Percentiles rank a stretch among this genome's conserved stretches.
These are phyloP conservation scores for Neonectria coccinea DNA, from an alignment of 2,329 filamentous ascomycete species.

Conservation along the genomic window DNA sequence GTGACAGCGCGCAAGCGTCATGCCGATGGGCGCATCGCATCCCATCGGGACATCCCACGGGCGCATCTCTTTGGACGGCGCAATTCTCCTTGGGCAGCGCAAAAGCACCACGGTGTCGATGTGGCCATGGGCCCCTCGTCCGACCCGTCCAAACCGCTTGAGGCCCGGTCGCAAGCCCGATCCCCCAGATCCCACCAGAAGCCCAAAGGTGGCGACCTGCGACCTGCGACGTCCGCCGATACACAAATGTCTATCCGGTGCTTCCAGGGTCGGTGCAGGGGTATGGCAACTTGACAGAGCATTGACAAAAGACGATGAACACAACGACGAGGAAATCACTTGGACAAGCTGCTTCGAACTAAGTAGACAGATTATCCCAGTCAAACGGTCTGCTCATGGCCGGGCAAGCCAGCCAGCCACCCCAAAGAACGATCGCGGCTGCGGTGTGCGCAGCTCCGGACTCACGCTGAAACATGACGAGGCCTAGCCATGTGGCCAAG, in stretches of 20 bases:
- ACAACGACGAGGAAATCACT: conserved; percentile 10
- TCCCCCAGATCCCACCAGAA: not conserved
- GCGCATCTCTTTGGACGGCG: conserved; percentile 31
- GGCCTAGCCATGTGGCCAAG: conserved; percentile 40
- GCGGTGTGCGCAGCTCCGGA: conserved; percentile 37
- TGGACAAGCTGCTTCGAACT: conserved; percentile 18
- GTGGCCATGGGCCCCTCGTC: conserved; percentile 11
- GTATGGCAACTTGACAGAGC: conserved; percentile 25
- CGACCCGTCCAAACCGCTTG: conserved; percentile 9
- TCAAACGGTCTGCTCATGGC: conserved; percentile 27
- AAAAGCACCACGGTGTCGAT: conserved; percentile 17
- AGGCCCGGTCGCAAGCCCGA: conserved; percentile 15
- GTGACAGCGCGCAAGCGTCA: conserved; percentile 48
- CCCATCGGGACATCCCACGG: conserved; percentile 39
- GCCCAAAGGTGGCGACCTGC: conserved; percentile 31
- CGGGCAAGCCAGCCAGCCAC: conserved; percentile 15
- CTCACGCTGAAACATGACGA: conserved; percentile 47
- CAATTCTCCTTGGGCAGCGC: conserved; percentile 33
- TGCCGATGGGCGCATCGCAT: conserved; percentile 46
- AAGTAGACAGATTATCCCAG: conserved; percentile 10
- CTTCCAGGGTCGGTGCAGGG: conserved; percentile 37
- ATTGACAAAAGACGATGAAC: conserved; percentile 14
- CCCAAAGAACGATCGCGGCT: conserved; percentile 18
- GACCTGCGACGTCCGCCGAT: conserved; percentile 40
- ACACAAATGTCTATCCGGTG: conserved; percentile 28